These are phyloP conservation scores for Carpediemonas membranifera DNA, from an alignment of 78 protist genomes.

Conservation along the genomic window DNA sequence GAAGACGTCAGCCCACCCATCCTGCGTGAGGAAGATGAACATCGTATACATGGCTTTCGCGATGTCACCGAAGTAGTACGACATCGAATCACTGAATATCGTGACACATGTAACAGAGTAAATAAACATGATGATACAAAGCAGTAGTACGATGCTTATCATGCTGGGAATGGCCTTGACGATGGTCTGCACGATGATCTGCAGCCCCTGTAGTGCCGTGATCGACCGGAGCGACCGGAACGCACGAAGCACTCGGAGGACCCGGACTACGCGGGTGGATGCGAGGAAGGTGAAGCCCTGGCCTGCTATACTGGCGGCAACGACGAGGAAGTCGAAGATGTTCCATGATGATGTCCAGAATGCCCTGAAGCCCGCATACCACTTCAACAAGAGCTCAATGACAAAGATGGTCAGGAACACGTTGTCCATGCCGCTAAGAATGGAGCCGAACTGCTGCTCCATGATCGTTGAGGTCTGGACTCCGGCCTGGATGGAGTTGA, in stretches of 20 bases:
- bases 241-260: conserved; percentile 22
- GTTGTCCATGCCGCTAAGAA: background rate
- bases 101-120: conserved; percentile 10
- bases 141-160: conserved; percentile 1
- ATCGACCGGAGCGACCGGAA: conserved; percentile 20
- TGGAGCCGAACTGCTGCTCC: background rate
- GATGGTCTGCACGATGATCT: conserved; percentile 13
- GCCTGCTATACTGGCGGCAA: background rate
- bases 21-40: conserved; percentile 12
- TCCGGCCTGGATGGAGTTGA: background rate
- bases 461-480: background rate
- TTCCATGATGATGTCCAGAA: conserved; percentile 16
- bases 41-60: conserved; percentile 12
- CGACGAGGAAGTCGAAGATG: conserved; percentile 13
- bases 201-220: conserved; percentile 10
- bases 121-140: conserved; percentile 11
- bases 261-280: conserved; percentile 9
- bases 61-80: conserved; percentile 3
- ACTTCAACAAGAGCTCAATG: conserved; percentile 12
- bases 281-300: background rate
- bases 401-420: conserved; percentile 18
- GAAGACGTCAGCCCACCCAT: conserved; percentile 14
- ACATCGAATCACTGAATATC: conserved; percentile 4
- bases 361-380: background rate
- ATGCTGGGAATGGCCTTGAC: conserved; percentile 10